Evolutionary conservation across 768 basidiomycete species (phyloP).

Genomic region (Mrakia blollopis): DNA sequence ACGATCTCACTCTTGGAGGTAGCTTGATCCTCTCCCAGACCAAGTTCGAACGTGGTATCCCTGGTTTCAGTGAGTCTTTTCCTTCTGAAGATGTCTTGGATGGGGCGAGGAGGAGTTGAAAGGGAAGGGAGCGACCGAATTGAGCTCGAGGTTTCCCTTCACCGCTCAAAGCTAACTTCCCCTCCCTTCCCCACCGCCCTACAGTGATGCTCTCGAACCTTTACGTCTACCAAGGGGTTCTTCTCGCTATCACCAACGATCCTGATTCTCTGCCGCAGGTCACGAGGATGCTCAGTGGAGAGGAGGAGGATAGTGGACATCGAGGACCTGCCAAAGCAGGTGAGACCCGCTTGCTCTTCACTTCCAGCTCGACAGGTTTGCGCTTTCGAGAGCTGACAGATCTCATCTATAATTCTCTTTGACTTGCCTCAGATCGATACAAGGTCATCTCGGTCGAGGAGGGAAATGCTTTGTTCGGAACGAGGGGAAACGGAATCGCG

Average conservation of each 20-base stretch:
- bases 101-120: background rate
- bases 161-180: background rate
- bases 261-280: background rate
- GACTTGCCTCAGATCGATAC: background rate
- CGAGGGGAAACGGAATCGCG: slow-evolving; percentile 20
- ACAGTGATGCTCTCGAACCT: slow-evolving; percentile 3
- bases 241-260: background rate
- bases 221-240: background rate
- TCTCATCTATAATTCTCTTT: background rate
- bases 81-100: too few species aligned
- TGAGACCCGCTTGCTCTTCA: background rate
- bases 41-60: slow-evolving; percentile 24
- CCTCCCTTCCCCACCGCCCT: background rate
- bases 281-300: background rate
- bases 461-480: slow-evolving; percentile 5
- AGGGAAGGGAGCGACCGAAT: too few species aligned
- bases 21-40: slow-evolving; percentile 17
- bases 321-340: background rate
- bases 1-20: slow-evolving; percentile 5
- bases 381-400: background rate
- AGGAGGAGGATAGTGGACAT: background rate
- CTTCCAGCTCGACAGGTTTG: background rate
- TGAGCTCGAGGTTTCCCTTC: background rate
- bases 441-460: slow-evolving; percentile 7
- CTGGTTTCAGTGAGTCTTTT: slow-evolving; percentile 26